Conservation (phyloP, 2,329 filamentous ascomycete genomes). For the Beauveria sp. region DNA sequence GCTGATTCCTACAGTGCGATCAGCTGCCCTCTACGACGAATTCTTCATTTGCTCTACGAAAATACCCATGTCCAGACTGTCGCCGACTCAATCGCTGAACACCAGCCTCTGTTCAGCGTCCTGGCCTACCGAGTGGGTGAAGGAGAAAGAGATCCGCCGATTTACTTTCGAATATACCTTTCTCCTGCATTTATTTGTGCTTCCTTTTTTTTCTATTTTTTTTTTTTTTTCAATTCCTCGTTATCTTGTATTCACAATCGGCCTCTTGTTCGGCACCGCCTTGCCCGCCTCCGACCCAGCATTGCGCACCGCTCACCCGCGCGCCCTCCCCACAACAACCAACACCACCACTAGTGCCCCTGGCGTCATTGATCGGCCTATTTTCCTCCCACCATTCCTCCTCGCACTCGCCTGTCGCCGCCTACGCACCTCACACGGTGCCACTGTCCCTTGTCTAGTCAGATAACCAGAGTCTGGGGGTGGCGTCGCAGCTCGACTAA, state of each 20-base stretch:
- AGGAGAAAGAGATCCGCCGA: no score
- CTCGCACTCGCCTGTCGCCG: neutral
- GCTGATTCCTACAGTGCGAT: neutral
- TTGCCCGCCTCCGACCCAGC: neutral
- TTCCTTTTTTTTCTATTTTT: no score
- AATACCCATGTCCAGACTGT: neutral
- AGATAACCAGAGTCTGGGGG: conserved; percentile 8
- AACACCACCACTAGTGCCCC: conserved; percentile 5
- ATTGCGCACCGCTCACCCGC: neutral
- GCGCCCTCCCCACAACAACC: conserved; percentile 1
- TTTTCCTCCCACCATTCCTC: neutral
- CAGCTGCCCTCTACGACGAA: neutral
- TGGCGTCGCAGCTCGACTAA: conserved; percentile 5
- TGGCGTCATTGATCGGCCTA: conserved; percentile 6
- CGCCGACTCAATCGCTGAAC: neutral
- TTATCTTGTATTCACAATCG: no score
- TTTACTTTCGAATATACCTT: no score
- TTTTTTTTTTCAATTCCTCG: no score
- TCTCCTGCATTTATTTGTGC: no score
- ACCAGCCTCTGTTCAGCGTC: neutral
- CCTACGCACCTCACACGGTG: neutral
- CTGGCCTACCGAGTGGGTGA: no score
- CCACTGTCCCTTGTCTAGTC: neutral
- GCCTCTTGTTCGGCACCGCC: no score
- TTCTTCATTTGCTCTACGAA: neutral